Base-by-base conservation (phyloP, 306 rosid genomes). In the Medicago arabica region DNA sequence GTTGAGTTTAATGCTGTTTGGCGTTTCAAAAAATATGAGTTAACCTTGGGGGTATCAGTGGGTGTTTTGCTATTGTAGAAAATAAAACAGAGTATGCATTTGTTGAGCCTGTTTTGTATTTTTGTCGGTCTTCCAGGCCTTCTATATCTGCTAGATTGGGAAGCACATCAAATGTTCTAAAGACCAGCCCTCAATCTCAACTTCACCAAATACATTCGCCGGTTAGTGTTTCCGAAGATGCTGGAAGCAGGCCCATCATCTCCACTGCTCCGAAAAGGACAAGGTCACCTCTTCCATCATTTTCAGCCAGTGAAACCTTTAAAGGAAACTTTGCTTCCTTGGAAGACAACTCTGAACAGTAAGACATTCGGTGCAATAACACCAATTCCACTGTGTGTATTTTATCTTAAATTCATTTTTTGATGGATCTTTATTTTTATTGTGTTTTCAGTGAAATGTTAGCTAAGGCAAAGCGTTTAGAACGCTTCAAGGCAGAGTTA, bases 381-480 rank as follows among this genome's bases (percentile, higher is more conserved):
- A 78, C 58, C 23, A 18, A 57, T 83, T 55, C 39, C 61, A 54
- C 47, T 72, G 57, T 62, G 11, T 63, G 66, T 74, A 49, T 34
- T 70, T 72, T 64, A 10, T 75, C 74, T 19, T 31, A 16, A 81
- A 44, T 72, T 71, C 60, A 31, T 46, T 49, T 41, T 19, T 72
- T 39, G 69, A 38, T 71, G 19, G 19, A 61, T 25, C 49, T 69
- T 61, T 77, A 75, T 83, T 69, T 69, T 43, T 75, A 19, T 59
- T 67, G 18, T 78, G 49, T 38, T 50, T 31, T 79, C 83, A 95
- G 99, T 31, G 97, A 95, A 85, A 83, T 73, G 79, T 85, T 78
- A 86, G 97, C 97, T 69, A 95, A 95, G 87, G 97, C 97, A 65
- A 95, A 90, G 91, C 89, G 99, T 69, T 83, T 88, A 80, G 97